Percentiles rank a stretch among this genome's conserved stretches.
phyloP scores from a whole-genome alignment of 306 rosid species.

The Glycyrrhiza uralensis region DNA sequence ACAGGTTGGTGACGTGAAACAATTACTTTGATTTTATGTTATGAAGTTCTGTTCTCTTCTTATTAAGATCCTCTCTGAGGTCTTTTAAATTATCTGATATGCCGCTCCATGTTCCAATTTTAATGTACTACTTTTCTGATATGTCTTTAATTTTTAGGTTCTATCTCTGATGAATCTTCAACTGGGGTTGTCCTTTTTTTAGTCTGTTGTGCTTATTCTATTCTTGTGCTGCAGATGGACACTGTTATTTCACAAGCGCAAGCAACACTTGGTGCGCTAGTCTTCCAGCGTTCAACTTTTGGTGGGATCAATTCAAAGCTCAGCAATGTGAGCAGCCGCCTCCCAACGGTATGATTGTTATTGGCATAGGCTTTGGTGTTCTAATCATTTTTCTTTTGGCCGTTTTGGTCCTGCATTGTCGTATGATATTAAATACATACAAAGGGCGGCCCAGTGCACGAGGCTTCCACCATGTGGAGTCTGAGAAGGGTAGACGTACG shows the following conservation, averaged over 20 bases:
- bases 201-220: neutral
- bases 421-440: neutral
- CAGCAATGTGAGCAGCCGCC: conserved; percentile 92
- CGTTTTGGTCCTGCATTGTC: neutral
- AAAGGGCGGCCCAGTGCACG: too few relatives aligned
- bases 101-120: neutral
- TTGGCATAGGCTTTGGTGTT: neutral
- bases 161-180: neutral
- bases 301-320: conserved; percentile 95
- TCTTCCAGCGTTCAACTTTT: conserved; percentile 85
- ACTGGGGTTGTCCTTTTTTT: conserved; percentile 12
- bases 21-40: neutral
- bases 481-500: too few relatives aligned
- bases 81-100: neutral
- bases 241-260: conserved; percentile 91
- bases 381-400: neutral
- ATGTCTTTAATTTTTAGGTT: neutral
- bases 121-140: neutral
- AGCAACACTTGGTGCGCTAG: conserved; percentile 90
- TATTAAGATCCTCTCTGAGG: neutral
- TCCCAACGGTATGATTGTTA: conserved; percentile 68
- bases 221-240: conserved; percentile 62
- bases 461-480: too few relatives aligned
- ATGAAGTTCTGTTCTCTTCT: neutral
- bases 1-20: conserved; percentile 54